phyloP scores from a whole-genome alignment of 495 filamentous ascomycete species.

The Halenospora varia region DNA sequence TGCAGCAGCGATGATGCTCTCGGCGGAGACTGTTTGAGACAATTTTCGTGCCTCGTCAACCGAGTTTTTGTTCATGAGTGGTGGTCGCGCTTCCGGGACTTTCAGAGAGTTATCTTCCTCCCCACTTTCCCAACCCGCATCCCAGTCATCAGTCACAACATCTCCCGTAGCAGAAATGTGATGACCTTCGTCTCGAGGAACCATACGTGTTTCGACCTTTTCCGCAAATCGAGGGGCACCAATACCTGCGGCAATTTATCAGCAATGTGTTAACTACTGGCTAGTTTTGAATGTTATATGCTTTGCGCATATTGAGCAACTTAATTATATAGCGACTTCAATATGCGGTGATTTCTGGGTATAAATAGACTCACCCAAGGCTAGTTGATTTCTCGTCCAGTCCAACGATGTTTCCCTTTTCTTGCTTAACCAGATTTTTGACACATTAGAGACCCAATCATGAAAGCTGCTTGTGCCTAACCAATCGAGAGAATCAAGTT shows the following conservation, averaged over 20 bases:
- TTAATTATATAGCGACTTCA: neutral
- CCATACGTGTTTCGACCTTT: constrained; percentile 75
- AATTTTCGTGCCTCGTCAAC: constrained; percentile 15
- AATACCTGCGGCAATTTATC: constrained; percentile 38
- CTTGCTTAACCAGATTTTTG: constrained; percentile 81
- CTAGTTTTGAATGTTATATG: neutral
- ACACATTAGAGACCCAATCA: constrained; percentile 76
- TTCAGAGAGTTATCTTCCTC: constrained; percentile 36
- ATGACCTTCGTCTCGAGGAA: constrained; percentile 62
- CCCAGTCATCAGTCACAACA: constrained; percentile 58
- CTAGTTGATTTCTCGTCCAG: constrained; percentile 62
- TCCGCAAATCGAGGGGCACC: constrained; percentile 65
- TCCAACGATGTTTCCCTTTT: constrained; percentile 74
- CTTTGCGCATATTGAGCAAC: neutral
- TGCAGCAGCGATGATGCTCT: neutral
- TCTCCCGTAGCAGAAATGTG: constrained; percentile 52
- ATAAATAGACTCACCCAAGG: constrained; percentile 34
- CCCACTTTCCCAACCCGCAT: constrained; percentile 66
- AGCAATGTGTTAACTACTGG: no score
- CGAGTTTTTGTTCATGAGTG: constrained; percentile 11
- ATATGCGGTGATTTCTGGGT: no score
- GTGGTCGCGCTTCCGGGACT: constrained; percentile 15
- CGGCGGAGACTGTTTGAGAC: constrained; percentile 2
- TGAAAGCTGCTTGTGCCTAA: constrained; percentile 63
- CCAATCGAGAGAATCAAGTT: constrained; percentile 60